A percentile compares a stretch with the other conserved stretches of the same genome.
phyloP scores from a whole-genome alignment of 2,329 filamentous ascomycete genomes.

The Cordyceps militaris region DNA sequence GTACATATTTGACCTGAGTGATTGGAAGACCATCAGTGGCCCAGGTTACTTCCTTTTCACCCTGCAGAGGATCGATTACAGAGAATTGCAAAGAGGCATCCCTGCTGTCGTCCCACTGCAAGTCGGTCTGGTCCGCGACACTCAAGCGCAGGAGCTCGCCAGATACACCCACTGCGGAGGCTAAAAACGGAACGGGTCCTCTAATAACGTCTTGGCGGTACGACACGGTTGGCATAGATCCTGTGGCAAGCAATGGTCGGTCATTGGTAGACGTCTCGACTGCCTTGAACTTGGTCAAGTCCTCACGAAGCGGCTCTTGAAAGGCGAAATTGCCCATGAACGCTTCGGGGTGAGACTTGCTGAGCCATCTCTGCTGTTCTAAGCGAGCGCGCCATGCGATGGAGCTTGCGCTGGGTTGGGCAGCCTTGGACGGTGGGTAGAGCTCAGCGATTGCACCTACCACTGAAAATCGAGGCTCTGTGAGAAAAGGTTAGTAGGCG shows the following conservation, averaged over 20 bases:
- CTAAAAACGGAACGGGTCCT: constrained; percentile 34
- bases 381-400: constrained; percentile 25
- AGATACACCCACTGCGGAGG: constrained; percentile 46
- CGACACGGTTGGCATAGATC: constrained; percentile 42
- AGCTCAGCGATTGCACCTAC: constrained; percentile 28
- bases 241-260: constrained; percentile 44
- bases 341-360: constrained; percentile 44
- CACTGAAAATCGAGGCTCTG: constrained; percentile 27
- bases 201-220: constrained; percentile 18
- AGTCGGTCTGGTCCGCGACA: constrained; percentile 41
- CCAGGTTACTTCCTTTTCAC: constrained; percentile 48
- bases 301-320: constrained; percentile 29
- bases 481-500: neutral
- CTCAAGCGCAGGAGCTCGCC: constrained; percentile 52
- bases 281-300: constrained; percentile 25
- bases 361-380: constrained; percentile 42
- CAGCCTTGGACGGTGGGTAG: constrained; percentile 26
- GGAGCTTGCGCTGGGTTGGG: constrained; percentile 19
- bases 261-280: constrained; percentile 20
- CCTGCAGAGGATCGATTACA: constrained; percentile 32
- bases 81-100: constrained; percentile 41
- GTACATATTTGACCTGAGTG: constrained; percentile 42
- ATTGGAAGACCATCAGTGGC: constrained; percentile 44
- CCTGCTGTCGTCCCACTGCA: constrained; percentile 45
- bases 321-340: constrained; percentile 31